Conservation (phyloP, 768 basidiomycete genomes). For the Lactarius evosmus region DNA sequence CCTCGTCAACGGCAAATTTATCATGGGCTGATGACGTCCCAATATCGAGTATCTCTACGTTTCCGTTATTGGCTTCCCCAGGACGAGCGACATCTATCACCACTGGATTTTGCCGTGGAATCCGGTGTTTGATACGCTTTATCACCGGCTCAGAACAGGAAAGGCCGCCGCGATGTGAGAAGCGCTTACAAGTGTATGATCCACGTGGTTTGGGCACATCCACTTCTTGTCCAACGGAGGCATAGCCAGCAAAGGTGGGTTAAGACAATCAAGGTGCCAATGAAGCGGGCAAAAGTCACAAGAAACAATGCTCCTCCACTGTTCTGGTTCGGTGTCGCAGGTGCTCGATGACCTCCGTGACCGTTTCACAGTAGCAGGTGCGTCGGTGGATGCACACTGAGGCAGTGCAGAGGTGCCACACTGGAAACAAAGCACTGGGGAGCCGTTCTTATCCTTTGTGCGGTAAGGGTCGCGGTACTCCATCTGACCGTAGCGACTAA, state of each 20-base stretch:
- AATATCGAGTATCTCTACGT: constrained; percentile 79
- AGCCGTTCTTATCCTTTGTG: constrained; percentile 79
- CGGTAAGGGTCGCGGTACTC: constrained; percentile 91
- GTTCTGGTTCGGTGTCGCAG: constrained; percentile 45
- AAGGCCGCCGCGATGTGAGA: constrained; percentile 8
- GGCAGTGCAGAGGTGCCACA: constrained; percentile 83
- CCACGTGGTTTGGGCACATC: constrained; percentile 99
- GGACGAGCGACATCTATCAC: constrained; percentile 75
- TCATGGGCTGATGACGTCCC: constrained; percentile 46
- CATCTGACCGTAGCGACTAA: constrained; percentile 78
- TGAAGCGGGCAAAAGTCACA: constrained; percentile 94
- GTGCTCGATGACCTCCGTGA: constrained; percentile 47
- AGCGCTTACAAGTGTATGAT: constrained; percentile 69
- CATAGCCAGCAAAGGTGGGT: constrained; percentile 83
- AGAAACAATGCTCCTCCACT: constrained; percentile 74
- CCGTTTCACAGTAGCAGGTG: constrained; percentile 49
- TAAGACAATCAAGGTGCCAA: constrained; percentile 96
- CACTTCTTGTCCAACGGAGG: constrained; percentile 89
- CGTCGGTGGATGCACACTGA: constrained; percentile 46
- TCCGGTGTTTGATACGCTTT: constrained; percentile 75
- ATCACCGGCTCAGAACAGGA: constrained; percentile 24
- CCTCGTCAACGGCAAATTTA: constrained; percentile 70
- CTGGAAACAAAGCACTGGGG: constrained; percentile 83
- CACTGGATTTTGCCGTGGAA: constrained; percentile 64
- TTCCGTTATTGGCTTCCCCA: constrained; percentile 83